Percentiles rank a stretch among this genome's conserved stretches.
Evolutionary conservation across 225 moss, liverwort and hornwort genomes (phyloP).

Genomic region (Physcomitrium patens): DNA sequence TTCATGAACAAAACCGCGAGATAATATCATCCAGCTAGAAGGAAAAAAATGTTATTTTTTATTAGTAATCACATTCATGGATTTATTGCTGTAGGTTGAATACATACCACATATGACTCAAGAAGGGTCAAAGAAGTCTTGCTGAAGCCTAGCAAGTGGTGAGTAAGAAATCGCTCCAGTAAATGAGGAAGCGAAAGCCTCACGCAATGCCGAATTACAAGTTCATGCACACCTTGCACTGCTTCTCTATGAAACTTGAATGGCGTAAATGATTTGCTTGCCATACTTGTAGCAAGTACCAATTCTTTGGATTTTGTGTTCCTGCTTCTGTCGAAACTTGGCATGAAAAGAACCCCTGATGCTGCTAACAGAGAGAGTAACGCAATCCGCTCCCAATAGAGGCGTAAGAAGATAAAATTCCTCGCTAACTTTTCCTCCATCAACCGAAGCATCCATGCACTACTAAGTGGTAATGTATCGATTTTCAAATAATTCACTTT

Average conservation of each 20-base stretch:
- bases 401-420: slow-evolving; percentile 32
- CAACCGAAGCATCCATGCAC: slow-evolving; percentile 37
- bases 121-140: slow-evolving; percentile 29
- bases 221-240: slow-evolving; percentile 37
- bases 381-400: slow-evolving; percentile 25
- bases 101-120: slow-evolving; percentile 33
- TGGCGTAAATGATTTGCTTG: slow-evolving; percentile 16
- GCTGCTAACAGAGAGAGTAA: slow-evolving; percentile 28
- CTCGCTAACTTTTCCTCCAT: slow-evolving; percentile 37
- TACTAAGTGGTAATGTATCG: slow-evolving; percentile 27
- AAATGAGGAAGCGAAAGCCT: slow-evolving; percentile 27
- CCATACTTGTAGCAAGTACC: slow-evolving; percentile 13
- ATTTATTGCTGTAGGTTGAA: slow-evolving; percentile 1
- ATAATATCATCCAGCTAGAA: neutral
- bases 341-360: slow-evolving; percentile 24
- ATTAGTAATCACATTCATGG: neutral
- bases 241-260: slow-evolving; percentile 36
- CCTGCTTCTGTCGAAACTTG: slow-evolving; percentile 24
- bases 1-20: slow-evolving; percentile 9
- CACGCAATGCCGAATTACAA: slow-evolving; percentile 38
- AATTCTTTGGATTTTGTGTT: slow-evolving; percentile 24
- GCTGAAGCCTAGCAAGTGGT: slow-evolving; percentile 28
- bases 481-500: slow-evolving; percentile 33
- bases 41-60: neutral
- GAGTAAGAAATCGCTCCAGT: slow-evolving; percentile 28